Evolutionary conservation across 163 green algal species (phyloP).

Genomic region (Prototheca stagnorum): DNA sequence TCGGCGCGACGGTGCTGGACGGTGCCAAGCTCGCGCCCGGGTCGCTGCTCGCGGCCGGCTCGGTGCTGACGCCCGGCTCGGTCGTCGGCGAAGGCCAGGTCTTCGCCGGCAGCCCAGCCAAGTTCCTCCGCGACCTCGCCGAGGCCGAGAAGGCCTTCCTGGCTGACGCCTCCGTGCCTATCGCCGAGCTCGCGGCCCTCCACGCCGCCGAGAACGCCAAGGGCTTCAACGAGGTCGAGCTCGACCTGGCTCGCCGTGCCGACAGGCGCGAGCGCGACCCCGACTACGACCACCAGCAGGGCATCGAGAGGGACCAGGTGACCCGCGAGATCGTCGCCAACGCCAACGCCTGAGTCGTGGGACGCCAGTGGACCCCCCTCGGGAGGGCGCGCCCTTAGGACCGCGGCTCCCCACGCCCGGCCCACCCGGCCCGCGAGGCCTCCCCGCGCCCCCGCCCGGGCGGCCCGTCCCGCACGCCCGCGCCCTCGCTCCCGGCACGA

Average conservation of each 20-base stretch:
- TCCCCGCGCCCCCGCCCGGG: too few species aligned
- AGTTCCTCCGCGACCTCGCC: conserved; percentile 65
- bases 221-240: conserved; percentile 28
- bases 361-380: too few species aligned
- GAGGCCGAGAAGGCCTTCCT: conserved; percentile 75
- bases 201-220: conserved; percentile 40
- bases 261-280: conserved; percentile 20
- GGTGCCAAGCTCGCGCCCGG: conserved; percentile 63
- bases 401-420: too few species aligned
- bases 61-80: conserved; percentile 68
- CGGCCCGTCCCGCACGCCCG: too few species aligned
- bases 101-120: conserved; percentile 71
- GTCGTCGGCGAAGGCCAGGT: conserved; percentile 60
- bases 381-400: too few species aligned
- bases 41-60: conserved; percentile 78
- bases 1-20: conserved; percentile 84
- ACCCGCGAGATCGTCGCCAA: conserved; percentile 6
- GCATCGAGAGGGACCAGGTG: conserved; percentile 11
- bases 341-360: too few species aligned
- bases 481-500: too few species aligned
- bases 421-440: too few species aligned
- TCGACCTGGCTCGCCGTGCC: conserved; percentile 22
- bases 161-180: conserved; percentile 14
- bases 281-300: conserved; percentile 28
- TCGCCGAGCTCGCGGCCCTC: conserved; percentile 23